A percentile compares a stretch with the other conserved stretches of the same genome.
Evolutionary conservation across 768 basidiomycete genomes (phyloP).

Genomic region (Boletus sensibilis): DNA sequence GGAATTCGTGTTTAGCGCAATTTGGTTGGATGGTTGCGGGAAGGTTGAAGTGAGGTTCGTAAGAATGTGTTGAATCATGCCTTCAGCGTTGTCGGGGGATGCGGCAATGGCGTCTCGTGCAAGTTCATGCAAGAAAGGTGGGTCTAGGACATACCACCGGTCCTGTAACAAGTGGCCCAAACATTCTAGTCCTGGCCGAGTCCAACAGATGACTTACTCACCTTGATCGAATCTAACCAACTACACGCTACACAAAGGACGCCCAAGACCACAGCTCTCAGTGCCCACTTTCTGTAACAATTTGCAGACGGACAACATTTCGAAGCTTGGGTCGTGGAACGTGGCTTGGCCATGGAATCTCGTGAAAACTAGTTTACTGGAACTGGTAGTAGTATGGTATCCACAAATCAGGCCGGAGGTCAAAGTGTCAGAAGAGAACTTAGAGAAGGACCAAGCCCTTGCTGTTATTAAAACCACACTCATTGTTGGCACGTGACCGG

Average conservation of each 20-base stretch:
- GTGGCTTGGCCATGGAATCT: conserved; percentile 19
- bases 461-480: too few species aligned
- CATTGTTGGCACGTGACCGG: neutral
- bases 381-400: neutral
- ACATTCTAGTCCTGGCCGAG: neutral
- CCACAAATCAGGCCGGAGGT: neutral
- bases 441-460: neutral
- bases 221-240: conserved; percentile 66
- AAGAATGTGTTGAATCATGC: conserved; percentile 81
- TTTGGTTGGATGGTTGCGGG: conserved; percentile 47
- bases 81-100: conserved; percentile 60
- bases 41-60: conserved; percentile 74
- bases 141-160: conserved; percentile 87
- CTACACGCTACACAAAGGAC: conserved; percentile 38
- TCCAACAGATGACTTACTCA: conserved; percentile 24
- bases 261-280: conserved; percentile 26
- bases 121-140: conserved; percentile 66
- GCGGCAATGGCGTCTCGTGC: conserved; percentile 69
- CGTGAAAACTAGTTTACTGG: neutral
- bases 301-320: neutral
- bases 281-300: conserved; percentile 34
- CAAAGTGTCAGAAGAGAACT: neutral
- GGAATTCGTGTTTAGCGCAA: conserved; percentile 56
- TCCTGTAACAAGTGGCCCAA: conserved; percentile 43
- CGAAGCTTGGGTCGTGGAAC: neutral